These are phyloP conservation scores for Penicillium diatomitis DNA, from an alignment of 495 filamentous ascomycete genomes.

Conservation along the genomic window DNA sequence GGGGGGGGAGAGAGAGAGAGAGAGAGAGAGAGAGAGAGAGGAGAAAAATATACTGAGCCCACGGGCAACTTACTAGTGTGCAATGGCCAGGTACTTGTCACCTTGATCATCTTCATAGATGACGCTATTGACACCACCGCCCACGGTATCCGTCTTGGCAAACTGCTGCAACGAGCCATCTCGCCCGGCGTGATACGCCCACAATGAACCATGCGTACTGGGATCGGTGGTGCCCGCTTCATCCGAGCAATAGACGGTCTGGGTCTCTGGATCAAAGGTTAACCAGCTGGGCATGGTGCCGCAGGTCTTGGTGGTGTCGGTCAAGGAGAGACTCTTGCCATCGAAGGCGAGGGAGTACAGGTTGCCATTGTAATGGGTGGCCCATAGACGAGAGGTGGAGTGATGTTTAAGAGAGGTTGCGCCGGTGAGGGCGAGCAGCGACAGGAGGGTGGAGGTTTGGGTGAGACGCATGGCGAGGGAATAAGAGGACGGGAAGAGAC, in stretches of 20 bases:
- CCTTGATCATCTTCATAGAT: constrained; percentile 24
- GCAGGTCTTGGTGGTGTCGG: constrained; percentile 34
- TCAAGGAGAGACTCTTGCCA: constrained; percentile 25
- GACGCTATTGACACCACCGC: constrained; percentile 32
- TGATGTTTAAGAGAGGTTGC: not conserved
- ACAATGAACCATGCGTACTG: constrained; percentile 21
- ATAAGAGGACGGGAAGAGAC: too few relatives aligned
- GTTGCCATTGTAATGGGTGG: constrained; percentile 51
- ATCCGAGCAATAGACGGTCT: constrained; percentile 51
- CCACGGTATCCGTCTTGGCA: constrained; percentile 16
- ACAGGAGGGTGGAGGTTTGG: not conserved
- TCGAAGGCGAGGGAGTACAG: constrained; percentile 46
- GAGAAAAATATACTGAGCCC: too few relatives aligned
- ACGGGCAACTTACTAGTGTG: constrained; percentile 33
- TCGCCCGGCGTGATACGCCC: constrained; percentile 9
- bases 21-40: too few relatives aligned
- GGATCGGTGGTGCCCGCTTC: constrained; percentile 43
- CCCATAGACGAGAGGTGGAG: constrained; percentile 35
- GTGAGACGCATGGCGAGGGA: not conserved
- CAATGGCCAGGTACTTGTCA: constrained; percentile 30
- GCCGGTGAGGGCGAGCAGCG: not conserved
- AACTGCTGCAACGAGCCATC: constrained; percentile 21
- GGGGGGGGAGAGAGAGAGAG: too few relatives aligned
- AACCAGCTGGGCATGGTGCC: constrained; percentile 52
- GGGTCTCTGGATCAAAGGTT: constrained; percentile 41